These are phyloP conservation scores for Fusarium sp. DNA, from an alignment of 2,329 filamentous ascomycete genomes.

Conservation along the genomic window DNA sequence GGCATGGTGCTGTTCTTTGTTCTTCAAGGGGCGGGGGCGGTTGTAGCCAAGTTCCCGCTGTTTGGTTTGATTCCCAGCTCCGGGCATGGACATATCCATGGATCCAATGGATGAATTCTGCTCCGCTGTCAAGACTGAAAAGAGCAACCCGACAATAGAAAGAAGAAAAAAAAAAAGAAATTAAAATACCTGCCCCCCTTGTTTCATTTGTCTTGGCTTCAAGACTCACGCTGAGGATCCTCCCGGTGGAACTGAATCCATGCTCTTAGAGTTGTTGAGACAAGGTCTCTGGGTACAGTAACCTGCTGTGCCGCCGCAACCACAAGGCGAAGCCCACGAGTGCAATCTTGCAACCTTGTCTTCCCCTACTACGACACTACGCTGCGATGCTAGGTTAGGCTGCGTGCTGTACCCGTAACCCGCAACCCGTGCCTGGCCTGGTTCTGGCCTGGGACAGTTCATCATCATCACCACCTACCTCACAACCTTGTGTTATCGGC, in stretches of 20 bases:
- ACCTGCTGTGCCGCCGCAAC: conserved; percentile 27
- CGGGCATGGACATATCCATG: conserved; percentile 16
- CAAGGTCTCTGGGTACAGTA: conserved; percentile 30
- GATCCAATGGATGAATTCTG: neutral
- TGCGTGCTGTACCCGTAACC: conserved; percentile 11
- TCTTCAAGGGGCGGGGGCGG: neutral
- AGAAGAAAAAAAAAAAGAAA: neutral
- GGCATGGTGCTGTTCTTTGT: neutral
- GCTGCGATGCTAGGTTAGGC: neutral
- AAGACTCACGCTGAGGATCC: conserved; percentile 17
- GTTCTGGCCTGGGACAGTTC: neutral
- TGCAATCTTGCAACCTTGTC: conserved; percentile 17
- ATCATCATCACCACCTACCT: neutral
- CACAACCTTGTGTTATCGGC: neutral
- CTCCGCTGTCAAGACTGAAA: neutral
- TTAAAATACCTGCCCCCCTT: conserved; percentile 1
- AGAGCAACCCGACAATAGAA: neutral
- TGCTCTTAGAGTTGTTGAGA: neutral
- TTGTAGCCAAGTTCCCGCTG: neutral
- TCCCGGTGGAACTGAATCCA: conserved; percentile 6
- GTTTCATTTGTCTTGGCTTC: neutral
- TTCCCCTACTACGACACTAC: neutral
- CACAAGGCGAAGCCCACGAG: conserved; percentile 1
- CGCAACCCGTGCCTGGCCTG: neutral
- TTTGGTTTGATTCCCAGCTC: conserved; percentile 1